Conservation (phyloP, 192 early-diverging fungal genomes). For the Chytriomyces sp. region DNA sequence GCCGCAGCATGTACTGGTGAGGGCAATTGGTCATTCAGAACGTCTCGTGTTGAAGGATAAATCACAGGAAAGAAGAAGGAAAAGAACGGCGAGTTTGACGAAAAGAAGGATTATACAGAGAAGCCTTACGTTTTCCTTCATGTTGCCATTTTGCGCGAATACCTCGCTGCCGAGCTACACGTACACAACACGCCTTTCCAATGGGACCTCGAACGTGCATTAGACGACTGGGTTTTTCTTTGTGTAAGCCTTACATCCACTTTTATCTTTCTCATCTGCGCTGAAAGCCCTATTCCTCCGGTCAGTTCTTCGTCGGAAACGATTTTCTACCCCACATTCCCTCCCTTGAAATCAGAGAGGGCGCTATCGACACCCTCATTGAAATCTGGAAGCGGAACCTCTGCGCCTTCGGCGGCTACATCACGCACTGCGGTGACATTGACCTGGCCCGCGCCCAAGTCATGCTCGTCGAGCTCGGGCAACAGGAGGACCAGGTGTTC, state of each 20-base stretch:
- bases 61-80: conserved; percentile 57
- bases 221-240: conserved; percentile 95
- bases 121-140: conserved; percentile 74
- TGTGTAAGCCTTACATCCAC: conserved; percentile 31
- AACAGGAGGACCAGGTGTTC: conserved; percentile 56
- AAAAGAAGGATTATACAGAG: conserved; percentile 31
- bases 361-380: conserved; percentile 68
- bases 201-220: conserved; percentile 88
- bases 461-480: conserved; percentile 55
- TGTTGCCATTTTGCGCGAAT: conserved; percentile 85
- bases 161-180: conserved; percentile 85
- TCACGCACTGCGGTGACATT: conserved; percentile 82
- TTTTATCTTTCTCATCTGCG: not conserved
- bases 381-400: conserved; percentile 62
- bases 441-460: conserved; percentile 46
- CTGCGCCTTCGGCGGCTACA: conserved; percentile 72
- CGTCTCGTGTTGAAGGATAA: not conserved
- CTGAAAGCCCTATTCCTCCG: not conserved
- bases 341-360: conserved; percentile 91
- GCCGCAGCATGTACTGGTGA: conserved; percentile 47
- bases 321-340: conserved; percentile 96
- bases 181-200: conserved; percentile 51
- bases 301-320: conserved; percentile 89
- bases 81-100: conserved; percentile 53
- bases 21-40: not conserved